These are phyloP conservation scores for Paralagenidium karlingii DNA, from an alignment of 352 stramenopile genomes.

Conservation along the genomic window DNA sequence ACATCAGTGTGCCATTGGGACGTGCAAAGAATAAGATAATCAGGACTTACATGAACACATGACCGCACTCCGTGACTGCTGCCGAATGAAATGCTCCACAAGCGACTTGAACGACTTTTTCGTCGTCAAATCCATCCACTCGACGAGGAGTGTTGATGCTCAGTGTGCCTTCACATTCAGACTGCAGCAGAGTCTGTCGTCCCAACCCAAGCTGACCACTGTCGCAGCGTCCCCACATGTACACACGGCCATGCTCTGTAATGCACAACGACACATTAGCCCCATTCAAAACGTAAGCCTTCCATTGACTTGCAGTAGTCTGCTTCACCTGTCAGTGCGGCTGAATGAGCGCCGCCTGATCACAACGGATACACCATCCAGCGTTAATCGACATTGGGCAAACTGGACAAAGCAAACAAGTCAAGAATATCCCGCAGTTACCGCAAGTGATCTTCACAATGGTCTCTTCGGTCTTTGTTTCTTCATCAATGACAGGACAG, in stretches of 20 bases:
- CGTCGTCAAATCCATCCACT: constrained; percentile 46
- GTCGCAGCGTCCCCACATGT: constrained; percentile 67
- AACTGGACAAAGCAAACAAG: background rate
- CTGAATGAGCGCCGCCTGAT: constrained; percentile 49
- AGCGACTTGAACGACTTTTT: constrained; percentile 68
- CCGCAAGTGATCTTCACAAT: constrained; percentile 74
- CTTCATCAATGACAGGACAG: constrained; percentile 37
- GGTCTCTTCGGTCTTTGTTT: constrained; percentile 22
- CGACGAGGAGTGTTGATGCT: constrained; percentile 40
- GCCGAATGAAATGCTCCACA: constrained; percentile 75
- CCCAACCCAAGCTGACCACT: constrained; percentile 66
- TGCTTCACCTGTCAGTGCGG: constrained; percentile 58
- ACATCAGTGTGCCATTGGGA: background rate
- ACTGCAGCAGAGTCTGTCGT: constrained; percentile 43
- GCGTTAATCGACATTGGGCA: no score
- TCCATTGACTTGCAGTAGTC: background rate
- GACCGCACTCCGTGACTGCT: constrained; percentile 49
- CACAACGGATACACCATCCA: background rate
- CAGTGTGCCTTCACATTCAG: constrained; percentile 40
- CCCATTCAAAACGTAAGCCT: background rate
- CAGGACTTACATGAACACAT: constrained; percentile 54
- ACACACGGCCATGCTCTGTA: constrained; percentile 43
- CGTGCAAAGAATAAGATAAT: background rate
- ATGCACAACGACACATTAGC: background rate
- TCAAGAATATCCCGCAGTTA: constrained; percentile 1